Base-by-base conservation (phyloP, 768 basidiomycete species). In the Hygrophoropsis aurantiaca region DNA sequence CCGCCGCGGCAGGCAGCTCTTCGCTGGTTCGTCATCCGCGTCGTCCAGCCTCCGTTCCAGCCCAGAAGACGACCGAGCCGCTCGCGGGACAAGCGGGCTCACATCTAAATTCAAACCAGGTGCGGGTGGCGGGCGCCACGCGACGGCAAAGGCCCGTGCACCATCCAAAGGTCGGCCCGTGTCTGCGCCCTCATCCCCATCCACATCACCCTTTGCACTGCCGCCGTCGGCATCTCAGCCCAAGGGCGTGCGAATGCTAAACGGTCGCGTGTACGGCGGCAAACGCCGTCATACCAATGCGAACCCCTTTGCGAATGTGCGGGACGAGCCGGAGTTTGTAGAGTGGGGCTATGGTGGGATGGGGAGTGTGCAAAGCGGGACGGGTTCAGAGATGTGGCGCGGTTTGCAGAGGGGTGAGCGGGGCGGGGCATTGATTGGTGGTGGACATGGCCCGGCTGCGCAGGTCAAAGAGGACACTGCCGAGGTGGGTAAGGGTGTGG, bases 321-420 rank as follows among this genome's bases (percentile, higher is more conserved):
- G 74, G 4, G 81, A 82, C 23, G 79, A 83, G 0, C 86, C 87
- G 25, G 86, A 86, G 60, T 94, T 94, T 55, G 89, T 92, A 13
- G 92, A 94, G 65, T 94, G 92, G 92, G 92, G 92, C 0, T 89
- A 87, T 48, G 88, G 88, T 25, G 88, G 88, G 2, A 85, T 92
- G 85, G 91, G 91, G 21, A 78, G 77, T 27, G 74, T 74, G 1
- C 41, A 58, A 3, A 58, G 57, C 19, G 59, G 63, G 13, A 56
- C 42, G 4, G 66, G 57, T 16, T 64, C 59, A 25, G 60, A 63
- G 19, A 54, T 58, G 40, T 64, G 62, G 59, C 61, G 51, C 24
- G 61, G 57, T 0, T 3, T 67, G 1, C 61, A 66, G 30, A 47
- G 54, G 36, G 56, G 56, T 3, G 60, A 58, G 21, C 59, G 58